These are phyloP conservation scores for Phialocephala subalpina DNA, from an alignment of 2,329 filamentous ascomycete species.

Conservation along the genomic window DNA sequence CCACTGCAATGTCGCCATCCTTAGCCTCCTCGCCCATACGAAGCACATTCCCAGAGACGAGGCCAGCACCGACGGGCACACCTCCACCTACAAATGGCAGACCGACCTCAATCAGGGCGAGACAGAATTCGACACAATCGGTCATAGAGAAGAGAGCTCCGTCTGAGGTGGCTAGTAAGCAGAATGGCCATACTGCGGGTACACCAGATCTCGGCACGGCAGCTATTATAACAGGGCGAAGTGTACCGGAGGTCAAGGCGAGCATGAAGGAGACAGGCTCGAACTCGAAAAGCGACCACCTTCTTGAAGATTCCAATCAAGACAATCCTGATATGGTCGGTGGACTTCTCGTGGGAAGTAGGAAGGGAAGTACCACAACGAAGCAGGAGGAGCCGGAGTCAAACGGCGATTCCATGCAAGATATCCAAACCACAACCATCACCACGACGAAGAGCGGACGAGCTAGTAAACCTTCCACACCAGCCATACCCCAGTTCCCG, in stretches of 20 bases:
- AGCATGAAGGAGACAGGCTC: slow-evolving; percentile 58
- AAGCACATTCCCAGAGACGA: slow-evolving; percentile 70
- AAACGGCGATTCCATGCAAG: slow-evolving; percentile 50
- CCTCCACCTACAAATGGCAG: slow-evolving; percentile 67
- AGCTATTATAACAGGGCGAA: slow-evolving; percentile 43
- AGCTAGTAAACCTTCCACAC: slow-evolving; percentile 72
- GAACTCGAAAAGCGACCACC: slow-evolving; percentile 42
- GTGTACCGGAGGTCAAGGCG: slow-evolving; percentile 57
- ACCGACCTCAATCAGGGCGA: slow-evolving; percentile 73
- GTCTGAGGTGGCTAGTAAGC: slow-evolving; percentile 68
- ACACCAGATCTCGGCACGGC: slow-evolving; percentile 43
- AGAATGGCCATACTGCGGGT: slow-evolving; percentile 55
- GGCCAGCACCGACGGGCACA: slow-evolving; percentile 53
- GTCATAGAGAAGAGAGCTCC: slow-evolving; percentile 64
- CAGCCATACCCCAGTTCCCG: slow-evolving; percentile 65
- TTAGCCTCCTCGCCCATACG: slow-evolving; percentile 80
- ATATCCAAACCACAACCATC: slow-evolving; percentile 46
- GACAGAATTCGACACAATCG: slow-evolving; percentile 78
- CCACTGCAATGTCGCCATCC: slow-evolving; percentile 69
- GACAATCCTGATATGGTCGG: slow-evolving; percentile 42
- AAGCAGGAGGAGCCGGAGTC: slow-evolving; percentile 58
- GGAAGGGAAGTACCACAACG: slow-evolving; percentile 52
- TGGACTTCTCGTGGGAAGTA: slow-evolving; percentile 45
- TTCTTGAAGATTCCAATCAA: slow-evolving; percentile 45
- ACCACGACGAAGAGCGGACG: slow-evolving; percentile 68